Conservation (phyloP, 805 yeast genomes). For the Ogataea trehaloabstinens region DNA sequence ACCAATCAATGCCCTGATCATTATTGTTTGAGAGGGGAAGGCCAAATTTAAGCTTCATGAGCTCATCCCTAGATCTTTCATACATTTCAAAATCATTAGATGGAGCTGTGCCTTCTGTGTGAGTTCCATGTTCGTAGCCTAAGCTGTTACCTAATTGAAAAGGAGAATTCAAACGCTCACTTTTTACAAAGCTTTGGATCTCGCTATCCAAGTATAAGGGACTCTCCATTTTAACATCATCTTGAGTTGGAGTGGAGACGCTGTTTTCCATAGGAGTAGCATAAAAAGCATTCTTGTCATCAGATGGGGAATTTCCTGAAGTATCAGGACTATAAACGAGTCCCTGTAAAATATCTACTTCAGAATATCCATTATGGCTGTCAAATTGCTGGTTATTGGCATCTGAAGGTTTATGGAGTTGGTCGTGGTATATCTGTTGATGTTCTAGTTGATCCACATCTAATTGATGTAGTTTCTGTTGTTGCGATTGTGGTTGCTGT, state of each 20-base stretch:
- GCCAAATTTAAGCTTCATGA: conserved; percentile 56
- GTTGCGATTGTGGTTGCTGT: conserved; percentile 10
- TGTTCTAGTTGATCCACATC: conserved; percentile 15
- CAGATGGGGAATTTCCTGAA: not conserved
- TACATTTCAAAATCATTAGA: conserved; percentile 31
- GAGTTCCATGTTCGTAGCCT: conserved; percentile 2
- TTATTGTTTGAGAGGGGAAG: conserved; percentile 12
- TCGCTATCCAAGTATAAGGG: conserved; percentile 5
- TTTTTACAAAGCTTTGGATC: conserved; percentile 8
- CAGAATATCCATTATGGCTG: not conserved
- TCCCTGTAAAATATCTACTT: not conserved
- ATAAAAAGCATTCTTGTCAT: not conserved
- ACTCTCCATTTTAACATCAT: conserved; percentile 4
- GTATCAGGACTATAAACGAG: not conserved
- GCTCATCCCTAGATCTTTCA: conserved; percentile 46
- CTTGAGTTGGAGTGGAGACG: not conserved
- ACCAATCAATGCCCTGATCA: conserved; percentile 8
- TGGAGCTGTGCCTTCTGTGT: conserved; percentile 6
- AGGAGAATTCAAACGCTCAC: conserved; percentile 12
- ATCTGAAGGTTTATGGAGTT: conserved; percentile 1
- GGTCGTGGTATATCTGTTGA: not conserved
- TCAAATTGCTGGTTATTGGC: not conserved
- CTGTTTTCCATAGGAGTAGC: conserved; percentile 1
- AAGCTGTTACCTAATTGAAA: conserved; percentile 8
- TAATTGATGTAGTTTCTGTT: conserved; percentile 4